These are phyloP conservation scores for Dissophora globulifera DNA, from an alignment of 192 early-diverging fungal genomes.

Conservation along the genomic window DNA sequence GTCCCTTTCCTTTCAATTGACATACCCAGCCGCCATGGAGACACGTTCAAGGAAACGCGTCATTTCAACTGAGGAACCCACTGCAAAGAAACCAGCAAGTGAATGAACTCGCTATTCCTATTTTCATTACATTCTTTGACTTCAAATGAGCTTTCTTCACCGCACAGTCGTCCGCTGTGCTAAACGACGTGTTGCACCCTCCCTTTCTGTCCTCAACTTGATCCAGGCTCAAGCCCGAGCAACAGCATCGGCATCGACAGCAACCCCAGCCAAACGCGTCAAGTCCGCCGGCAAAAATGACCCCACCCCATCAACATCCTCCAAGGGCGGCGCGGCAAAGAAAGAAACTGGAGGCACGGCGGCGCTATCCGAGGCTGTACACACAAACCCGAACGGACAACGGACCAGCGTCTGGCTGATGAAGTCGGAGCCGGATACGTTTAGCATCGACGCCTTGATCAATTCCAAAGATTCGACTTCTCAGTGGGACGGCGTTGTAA, in stretches of 20 bases:
- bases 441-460: conserved; percentile 75
- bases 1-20: no score
- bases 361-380: neutral
- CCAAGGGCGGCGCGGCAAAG: no score
- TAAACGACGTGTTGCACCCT: no score
- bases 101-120: neutral
- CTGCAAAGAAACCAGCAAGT: neutral
- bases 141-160: no score
- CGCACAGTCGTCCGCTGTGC: no score
- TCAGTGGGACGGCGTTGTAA: conserved; percentile 84
- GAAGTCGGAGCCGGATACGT: conserved; percentile 81
- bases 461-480: conserved; percentile 53
- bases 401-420: conserved; percentile 75
- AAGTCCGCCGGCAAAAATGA: no score
- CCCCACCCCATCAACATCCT: no score
- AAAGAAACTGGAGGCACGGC: neutral
- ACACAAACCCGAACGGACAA: neutral
- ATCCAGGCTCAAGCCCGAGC: no score
- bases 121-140: neutral
- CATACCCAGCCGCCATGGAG: no score
- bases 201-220: no score
- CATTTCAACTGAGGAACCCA: neutral
- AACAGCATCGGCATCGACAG: no score
- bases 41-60: conserved; percentile 4
- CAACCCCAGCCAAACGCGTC: no score